Base-by-base conservation (phyloP, 2,329 filamentous ascomycete genomes). In the Tympanopsis confertula region DNA sequence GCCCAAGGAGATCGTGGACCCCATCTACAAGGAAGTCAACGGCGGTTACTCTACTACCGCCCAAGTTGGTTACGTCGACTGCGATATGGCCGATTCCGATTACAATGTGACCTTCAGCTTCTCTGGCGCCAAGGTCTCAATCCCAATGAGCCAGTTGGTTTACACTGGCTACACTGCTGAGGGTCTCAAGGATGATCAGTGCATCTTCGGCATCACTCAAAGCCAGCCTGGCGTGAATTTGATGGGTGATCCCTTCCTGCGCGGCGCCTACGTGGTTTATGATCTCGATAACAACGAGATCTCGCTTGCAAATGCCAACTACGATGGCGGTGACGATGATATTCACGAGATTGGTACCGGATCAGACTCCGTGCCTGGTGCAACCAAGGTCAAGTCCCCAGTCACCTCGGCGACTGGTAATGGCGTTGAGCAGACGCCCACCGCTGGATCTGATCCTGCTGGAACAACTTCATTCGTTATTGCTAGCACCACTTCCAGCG, bases 181-280 rank as follows among this genome's bases (percentile, higher is more conserved):
- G 10, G 30, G 30, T 33, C 7, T 15, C 10, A 10, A 15, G 7
- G n/a, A n/a, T n/a, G n/a, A n/a, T n/a, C 10, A 10, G 15, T 33
- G 30, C 17, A 17, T 33, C 10, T 33, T 33, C 15, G 30, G 30
- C 7, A 33, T 33, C 17, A 15, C 17, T 18, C 30, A 10, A 12
- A 15, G 10, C 15, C 10, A 15, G 17, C 10, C 7, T 18, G 17
- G 30, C 17, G 17, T 15, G 7, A 15, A 10, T 13, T 10, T 33
- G 10, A 10, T 33, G 7, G 30, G 30, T 18, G 30, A 33, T 15
- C 10, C 30, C 7, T 33, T 33, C 15, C 15, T 33, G 30, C 30
- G 30, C 30, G 17, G 30, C 17, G 30, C 30, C 10, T 33, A 33
- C 15, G 30, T 33, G 10, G 30, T 33, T 7, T 33, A 33, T 33